These are phyloP conservation scores for Picochlorum costavermella DNA, from an alignment of 139 green algal genomes.

Conservation along the genomic window DNA sequence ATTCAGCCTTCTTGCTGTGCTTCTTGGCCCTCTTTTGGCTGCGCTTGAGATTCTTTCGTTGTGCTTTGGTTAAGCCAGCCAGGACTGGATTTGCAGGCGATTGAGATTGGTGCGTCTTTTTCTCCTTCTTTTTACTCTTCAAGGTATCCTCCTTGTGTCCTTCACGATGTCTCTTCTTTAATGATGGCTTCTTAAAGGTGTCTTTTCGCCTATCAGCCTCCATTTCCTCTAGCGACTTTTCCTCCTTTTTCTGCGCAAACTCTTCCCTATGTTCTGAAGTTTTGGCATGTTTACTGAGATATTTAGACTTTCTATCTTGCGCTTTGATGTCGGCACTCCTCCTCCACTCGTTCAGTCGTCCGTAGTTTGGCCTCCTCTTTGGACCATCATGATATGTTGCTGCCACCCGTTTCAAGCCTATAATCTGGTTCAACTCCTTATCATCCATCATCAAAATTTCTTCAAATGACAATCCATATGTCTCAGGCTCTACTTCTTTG, in stretches of 20 bases:
- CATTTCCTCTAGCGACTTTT: constrained; percentile 11
- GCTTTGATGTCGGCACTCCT: not conserved
- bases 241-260: not conserved
- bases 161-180: constrained; percentile 15
- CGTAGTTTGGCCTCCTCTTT: constrained; percentile 20
- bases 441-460: constrained; percentile 75
- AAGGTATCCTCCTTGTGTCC: not conserved
- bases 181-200: constrained; percentile 18
- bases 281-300: constrained; percentile 12
- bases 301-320: not conserved
- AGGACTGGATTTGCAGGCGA: not conserved
- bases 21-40: no score
- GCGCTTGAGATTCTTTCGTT: constrained; percentile 54
- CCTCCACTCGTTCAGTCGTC: constrained; percentile 15
- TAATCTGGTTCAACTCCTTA: constrained; percentile 69
- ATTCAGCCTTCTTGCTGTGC: no score
- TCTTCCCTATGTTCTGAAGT: not conserved
- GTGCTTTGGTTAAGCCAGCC: constrained; percentile 46
- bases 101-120: not conserved
- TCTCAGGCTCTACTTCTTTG: constrained; percentile 48
- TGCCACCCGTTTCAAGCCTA: constrained; percentile 76
- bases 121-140: constrained; percentile 20
- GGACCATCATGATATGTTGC: constrained; percentile 64
- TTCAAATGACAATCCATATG: constrained; percentile 65
- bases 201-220: not conserved